Base-by-base conservation (phyloP, 1,284 basidiomycete genomes). In the Cryptococcus sp. region DNA sequence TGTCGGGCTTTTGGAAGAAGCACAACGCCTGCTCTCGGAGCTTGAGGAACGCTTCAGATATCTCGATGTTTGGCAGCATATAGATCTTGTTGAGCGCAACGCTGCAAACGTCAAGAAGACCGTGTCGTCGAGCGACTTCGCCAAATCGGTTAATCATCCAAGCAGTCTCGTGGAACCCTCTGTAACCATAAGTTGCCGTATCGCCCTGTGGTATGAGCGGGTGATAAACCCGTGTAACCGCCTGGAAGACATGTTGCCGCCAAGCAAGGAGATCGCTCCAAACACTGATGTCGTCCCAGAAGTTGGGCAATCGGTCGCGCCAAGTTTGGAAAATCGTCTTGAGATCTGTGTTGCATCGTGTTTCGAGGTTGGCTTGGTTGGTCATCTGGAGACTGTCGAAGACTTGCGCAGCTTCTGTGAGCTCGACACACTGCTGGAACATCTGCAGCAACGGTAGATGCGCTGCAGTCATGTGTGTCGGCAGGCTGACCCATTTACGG, bases 101-200 rank as follows among this genome's bases (percentile, higher is more conserved):
- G 79, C 93, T 93, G 80, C 97, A 99, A 52, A 97, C 95, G 53
- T 99, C 95, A 52, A 94, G 84, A 11, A 99, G 83, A 62, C 95
- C 91, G 73, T 99, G 96, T 80, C 99, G 97, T 59, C 96, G 85
- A 25, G 97, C 95, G 54, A 98, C 93, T 75, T 99, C 96, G n/a
- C 97, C 97, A 74, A 99, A 99, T 10, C 96, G 88, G 77, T 99
- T 99, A 82, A 99, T 98, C 77, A 98, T 99, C 97, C 96, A 99
- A 3, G 96, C 96, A 0, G 94, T 99, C 82, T 99, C 96, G 74
- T 99, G 97, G 77, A 93, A 99, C n/a, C 96, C 97, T 54, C 97
- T 86, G 78, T 93, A 99, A 5, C 95, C 96, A 73, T 88, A 92
- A 2, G 94, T 98, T 39, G 80, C 80, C 26, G 80, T 80, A 54